Conservation (phyloP, 2,329 filamentous ascomycete species). For the Calonectria multiphialidica region DNA sequence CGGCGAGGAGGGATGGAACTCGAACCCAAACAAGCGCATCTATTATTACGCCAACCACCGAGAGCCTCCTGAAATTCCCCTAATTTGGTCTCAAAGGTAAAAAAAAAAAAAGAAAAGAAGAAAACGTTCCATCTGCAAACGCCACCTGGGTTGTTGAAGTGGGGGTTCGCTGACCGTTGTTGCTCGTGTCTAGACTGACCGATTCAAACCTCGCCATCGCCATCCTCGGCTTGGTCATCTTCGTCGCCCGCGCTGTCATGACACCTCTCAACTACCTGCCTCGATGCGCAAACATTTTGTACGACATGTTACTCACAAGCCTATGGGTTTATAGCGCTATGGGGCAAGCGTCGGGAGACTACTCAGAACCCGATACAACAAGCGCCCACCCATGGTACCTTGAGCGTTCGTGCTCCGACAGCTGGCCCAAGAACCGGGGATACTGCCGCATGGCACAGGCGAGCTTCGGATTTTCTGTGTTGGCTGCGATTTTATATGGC, state of each 20-base stretch:
- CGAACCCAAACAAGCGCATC: slow-evolving; percentile 43
- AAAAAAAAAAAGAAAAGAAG: fast-evolving
- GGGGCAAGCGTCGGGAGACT: slow-evolving; percentile 40
- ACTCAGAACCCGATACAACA: slow-evolving; percentile 38
- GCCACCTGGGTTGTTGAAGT: background rate
- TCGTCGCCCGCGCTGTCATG: slow-evolving; percentile 41
- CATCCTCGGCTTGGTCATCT: slow-evolving; percentile 44
- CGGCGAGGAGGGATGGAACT: slow-evolving; percentile 46
- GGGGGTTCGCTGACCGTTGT: background rate
- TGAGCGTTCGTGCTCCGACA: slow-evolving; percentile 31
- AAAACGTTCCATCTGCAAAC: too few species aligned
- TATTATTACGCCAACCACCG: slow-evolving; percentile 47
- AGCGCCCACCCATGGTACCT: slow-evolving; percentile 45
- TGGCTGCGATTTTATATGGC: slow-evolving; percentile 35
- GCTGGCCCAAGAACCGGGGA: slow-evolving; percentile 26
- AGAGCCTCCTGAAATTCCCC: slow-evolving; percentile 43
- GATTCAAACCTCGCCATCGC: slow-evolving; percentile 46
- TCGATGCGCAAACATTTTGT: slow-evolving; percentile 38
- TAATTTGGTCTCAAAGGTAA: slow-evolving; percentile 45
- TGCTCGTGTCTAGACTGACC: slow-evolving; percentile 34
- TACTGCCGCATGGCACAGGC: slow-evolving; percentile 40
- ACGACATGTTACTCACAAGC: slow-evolving; percentile 43
- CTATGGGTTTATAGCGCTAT: slow-evolving; percentile 44
- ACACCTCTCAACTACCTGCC: slow-evolving; percentile 38
- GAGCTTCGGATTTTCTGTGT: slow-evolving; percentile 33